Conservation (phyloP, 2,329 filamentous ascomycete species). For the Pseudomassariella vexata region DNA sequence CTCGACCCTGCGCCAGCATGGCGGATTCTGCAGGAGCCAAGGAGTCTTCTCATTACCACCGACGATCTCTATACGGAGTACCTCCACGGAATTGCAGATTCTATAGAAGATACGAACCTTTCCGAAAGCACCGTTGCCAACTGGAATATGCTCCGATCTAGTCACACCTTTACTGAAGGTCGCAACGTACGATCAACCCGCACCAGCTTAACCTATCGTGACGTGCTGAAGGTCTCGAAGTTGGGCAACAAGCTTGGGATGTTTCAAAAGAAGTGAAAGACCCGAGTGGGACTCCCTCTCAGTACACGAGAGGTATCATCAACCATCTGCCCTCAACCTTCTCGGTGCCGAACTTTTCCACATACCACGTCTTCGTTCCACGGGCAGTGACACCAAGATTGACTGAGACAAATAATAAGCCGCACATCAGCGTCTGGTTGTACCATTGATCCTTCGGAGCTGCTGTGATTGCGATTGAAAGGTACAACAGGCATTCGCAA, state of each 20-base stretch:
- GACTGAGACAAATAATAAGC: conserved; percentile 64
- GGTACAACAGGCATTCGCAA: conserved; percentile 79
- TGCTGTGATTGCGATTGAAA: conserved; percentile 67
- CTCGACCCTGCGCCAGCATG: conserved; percentile 43
- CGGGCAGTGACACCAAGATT: conserved; percentile 80
- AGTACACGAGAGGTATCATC: conserved; percentile 70
- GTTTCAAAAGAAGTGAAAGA: conserved; percentile 31
- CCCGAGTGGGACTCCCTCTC: conserved; percentile 10
- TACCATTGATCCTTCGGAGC: conserved; percentile 61
- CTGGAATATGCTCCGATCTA: conserved; percentile 59
- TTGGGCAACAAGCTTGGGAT: conserved; percentile 62
- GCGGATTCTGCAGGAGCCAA: conserved; percentile 73
- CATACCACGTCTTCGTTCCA: conserved; percentile 76
- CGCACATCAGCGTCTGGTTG: conserved; percentile 70
- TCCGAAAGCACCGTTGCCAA: conserved; percentile 59
- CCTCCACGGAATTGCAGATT: conserved; percentile 68
- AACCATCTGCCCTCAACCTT: conserved; percentile 60
- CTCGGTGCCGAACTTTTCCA: conserved; percentile 63
- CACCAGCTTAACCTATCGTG: conserved; percentile 74
- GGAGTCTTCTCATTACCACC: conserved; percentile 72
- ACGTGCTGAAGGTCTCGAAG: conserved; percentile 78
- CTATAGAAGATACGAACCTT: conserved; percentile 61
- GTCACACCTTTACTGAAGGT: conserved; percentile 40
- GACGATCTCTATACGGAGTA: conserved; percentile 62
- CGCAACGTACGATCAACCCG: conserved; percentile 53